These are phyloP conservation scores for Arabidopsis hybrid DNA, from an alignment of 441 rosid species.

Conservation along the genomic window DNA sequence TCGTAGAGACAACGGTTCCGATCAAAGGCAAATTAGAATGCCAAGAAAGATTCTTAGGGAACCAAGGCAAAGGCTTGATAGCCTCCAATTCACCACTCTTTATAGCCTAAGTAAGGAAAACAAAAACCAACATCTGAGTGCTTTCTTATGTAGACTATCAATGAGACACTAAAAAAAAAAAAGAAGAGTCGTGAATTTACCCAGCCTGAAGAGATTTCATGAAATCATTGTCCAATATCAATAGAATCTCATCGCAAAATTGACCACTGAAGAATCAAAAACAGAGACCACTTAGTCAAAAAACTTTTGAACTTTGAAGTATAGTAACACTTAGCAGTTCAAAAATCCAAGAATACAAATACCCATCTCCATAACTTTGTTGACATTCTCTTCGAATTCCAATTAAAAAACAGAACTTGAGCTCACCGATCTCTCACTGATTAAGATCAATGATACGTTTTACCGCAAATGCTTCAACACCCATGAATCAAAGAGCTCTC, in stretches of 20 bases:
- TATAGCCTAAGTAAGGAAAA: slow-evolving; percentile 49
- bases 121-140: neutral
- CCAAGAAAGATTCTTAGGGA: slow-evolving; percentile 93
- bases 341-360: slow-evolving; percentile 18
- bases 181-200: slow-evolving; percentile 36
- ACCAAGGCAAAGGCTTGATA: slow-evolving; percentile 94
- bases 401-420: slow-evolving; percentile 29
- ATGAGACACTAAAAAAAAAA: neutral
- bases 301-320: neutral
- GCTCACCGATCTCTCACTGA: slow-evolving; percentile 31
- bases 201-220: slow-evolving; percentile 78
- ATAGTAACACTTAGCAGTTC: neutral
- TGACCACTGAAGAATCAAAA: slow-evolving; percentile 66
- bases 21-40: slow-evolving; percentile 93
- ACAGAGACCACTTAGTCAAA: neutral
- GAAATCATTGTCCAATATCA: slow-evolving; percentile 86
- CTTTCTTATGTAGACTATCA: neutral
- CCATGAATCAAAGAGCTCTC: slow-evolving; percentile 32
- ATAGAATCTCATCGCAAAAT: slow-evolving; percentile 73
- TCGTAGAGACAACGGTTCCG: slow-evolving; percentile 68
- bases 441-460: slow-evolving; percentile 19
- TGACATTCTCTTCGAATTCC: slow-evolving; percentile 50
- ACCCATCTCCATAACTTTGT: slow-evolving; percentile 77
- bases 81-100: slow-evolving; percentile 79
- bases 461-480: slow-evolving; percentile 24